Evolutionary conservation across 768 basidiomycete species (phyloP).

Genomic region (Rhodosporidiobolus odoratus): DNA sequence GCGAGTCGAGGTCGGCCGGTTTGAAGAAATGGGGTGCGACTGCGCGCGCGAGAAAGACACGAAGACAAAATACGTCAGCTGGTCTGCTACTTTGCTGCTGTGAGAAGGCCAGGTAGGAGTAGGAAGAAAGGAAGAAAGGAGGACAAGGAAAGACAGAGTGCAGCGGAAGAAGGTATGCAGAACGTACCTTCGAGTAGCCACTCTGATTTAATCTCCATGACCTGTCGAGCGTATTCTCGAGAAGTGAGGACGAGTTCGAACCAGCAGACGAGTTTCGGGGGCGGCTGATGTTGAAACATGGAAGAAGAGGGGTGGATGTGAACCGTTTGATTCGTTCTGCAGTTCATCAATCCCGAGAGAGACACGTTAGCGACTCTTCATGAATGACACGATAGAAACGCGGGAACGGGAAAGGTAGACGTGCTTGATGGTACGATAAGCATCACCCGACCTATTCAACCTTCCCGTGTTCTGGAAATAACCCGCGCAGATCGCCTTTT

Average conservation of each 20-base stretch:
- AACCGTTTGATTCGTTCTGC: conserved; percentile 68
- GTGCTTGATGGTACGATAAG: conserved; percentile 78
- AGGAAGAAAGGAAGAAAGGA: not conserved
- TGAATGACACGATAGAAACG: not conserved
- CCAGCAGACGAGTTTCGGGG: conserved; percentile 80
- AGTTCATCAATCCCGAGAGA: too few relatives aligned
- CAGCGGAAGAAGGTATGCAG: too few relatives aligned
- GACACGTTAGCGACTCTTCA: too few relatives aligned
- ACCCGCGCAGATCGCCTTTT: conserved; percentile 87
- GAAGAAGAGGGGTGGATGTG: conserved; percentile 95
- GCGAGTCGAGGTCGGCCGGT: conserved; percentile 47
- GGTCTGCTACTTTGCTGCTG: not conserved
- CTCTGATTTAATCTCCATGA: conserved; percentile 95
- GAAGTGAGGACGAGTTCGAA: conserved; percentile 97
- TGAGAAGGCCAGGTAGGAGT: not conserved
- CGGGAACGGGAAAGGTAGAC: not conserved
- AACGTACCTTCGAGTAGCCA: conserved; percentile 84
- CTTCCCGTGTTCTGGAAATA: conserved; percentile 59
- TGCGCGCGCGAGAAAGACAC: conserved; percentile 43
- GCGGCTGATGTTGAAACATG: conserved; percentile 91
- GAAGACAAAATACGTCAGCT: not conserved
- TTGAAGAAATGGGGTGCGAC: conserved; percentile 98
- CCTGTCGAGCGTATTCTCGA: conserved; percentile 94
- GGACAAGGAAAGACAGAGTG: not conserved
- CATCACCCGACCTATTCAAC: conserved; percentile 91